phyloP scores from a whole-genome alignment of 495 filamentous ascomycete species.

The Trichoderma orchidacearum region DNA sequence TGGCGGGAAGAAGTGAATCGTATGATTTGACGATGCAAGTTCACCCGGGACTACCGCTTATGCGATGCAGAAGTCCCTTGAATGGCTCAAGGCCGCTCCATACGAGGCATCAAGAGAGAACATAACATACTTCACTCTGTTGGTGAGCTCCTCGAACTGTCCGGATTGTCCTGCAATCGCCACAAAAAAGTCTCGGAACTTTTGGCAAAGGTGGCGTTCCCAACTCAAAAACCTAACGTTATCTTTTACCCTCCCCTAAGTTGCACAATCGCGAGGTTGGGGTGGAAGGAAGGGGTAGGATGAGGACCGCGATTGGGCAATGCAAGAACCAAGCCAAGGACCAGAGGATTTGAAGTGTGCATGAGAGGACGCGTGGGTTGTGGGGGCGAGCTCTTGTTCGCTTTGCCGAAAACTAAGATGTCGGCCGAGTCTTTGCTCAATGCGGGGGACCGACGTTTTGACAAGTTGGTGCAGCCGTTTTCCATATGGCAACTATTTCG shows the following conservation, averaged over 20 bases:
- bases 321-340: background rate
- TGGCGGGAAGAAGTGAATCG: background rate
- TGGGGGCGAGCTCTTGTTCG: background rate
- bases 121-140: background rate
- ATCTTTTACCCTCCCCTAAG: background rate
- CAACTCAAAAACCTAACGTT: background rate
- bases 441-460: background rate
- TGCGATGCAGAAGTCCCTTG: background rate
- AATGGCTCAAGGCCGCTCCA: background rate
- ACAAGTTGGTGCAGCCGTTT: background rate
- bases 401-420: background rate
- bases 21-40: background rate
- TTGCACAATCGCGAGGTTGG: background rate
- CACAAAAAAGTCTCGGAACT: background rate
- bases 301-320: background rate
- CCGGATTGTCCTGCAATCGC: background rate
- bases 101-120: background rate
- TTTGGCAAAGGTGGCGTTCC: background rate
- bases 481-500: too few species aligned
- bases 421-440: background rate
- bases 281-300: background rate
- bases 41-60: background rate
- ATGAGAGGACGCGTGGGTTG: background rate
- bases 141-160: background rate
- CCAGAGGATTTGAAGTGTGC: background rate